Evolutionary conservation across 371 early-diverging fungal genomes (phyloP).

Genomic region (Aphelidium insulamus): DNA sequence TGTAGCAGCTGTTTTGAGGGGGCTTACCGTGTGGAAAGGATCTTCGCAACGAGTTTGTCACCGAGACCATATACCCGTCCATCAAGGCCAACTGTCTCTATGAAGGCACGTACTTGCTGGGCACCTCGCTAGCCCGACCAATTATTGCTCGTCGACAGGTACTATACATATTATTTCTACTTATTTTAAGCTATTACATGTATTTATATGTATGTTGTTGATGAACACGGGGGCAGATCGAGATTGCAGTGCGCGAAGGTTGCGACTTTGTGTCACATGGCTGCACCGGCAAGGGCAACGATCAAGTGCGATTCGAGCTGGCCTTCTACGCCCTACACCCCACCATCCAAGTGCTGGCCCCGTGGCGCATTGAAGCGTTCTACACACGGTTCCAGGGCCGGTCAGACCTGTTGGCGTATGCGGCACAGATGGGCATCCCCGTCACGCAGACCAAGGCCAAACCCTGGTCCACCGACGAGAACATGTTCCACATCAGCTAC

Average conservation of each 20-base stretch:
- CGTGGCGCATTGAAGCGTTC: slow-evolving; percentile 78
- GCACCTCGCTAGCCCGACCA: slow-evolving; percentile 91
- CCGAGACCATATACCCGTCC: slow-evolving; percentile 74
- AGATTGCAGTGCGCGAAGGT: slow-evolving; percentile 72
- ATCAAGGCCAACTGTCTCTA: slow-evolving; percentile 88
- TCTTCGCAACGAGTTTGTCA: slow-evolving; percentile 74
- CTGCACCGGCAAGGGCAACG: slow-evolving; percentile 97
- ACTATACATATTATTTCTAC: neutral
- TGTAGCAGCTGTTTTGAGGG: neutral
- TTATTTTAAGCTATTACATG: neutral
- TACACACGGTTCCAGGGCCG: slow-evolving; percentile 86
- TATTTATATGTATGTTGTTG: neutral
- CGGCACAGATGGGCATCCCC: slow-evolving; percentile 71
- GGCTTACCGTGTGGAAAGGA: slow-evolving; percentile 39
- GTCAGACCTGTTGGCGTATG: slow-evolving; percentile 71
- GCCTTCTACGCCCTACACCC: slow-evolving; percentile 88
- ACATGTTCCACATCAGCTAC: slow-evolving; percentile 91
- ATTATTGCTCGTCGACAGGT: slow-evolving; percentile 66
- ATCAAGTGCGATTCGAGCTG: slow-evolving; percentile 94
- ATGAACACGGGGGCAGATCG: slow-evolving; percentile 31
- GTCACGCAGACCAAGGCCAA: slow-evolving; percentile 85
- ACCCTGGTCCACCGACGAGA: slow-evolving; percentile 98
- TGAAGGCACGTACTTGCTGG: slow-evolving; percentile 81
- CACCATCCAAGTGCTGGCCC: slow-evolving; percentile 81
- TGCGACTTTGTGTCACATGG: slow-evolving; percentile 89